These are phyloP conservation scores for Ceraceosorus bombacis DNA, from an alignment of 1,284 basidiomycete genomes.

Conservation along the genomic window DNA sequence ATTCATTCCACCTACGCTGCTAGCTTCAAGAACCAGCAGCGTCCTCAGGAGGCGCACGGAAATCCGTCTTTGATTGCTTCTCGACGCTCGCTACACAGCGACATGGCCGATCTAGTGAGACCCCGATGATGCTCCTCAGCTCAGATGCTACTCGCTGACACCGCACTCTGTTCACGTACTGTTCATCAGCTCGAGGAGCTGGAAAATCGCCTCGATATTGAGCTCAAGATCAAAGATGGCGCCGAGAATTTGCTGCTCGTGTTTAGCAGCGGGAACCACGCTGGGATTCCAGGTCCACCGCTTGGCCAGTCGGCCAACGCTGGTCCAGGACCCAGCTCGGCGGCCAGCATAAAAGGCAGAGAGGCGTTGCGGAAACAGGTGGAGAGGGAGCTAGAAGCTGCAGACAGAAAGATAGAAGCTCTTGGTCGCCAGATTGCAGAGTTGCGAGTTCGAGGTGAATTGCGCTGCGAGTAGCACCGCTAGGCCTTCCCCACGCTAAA, in stretches of 20 bases:
- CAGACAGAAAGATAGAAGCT: conserved; percentile 63
- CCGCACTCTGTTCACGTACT: too few species aligned
- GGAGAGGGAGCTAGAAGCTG: conserved; percentile 65
- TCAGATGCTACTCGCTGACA: too few species aligned
- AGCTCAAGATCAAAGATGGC: conserved; percentile 72
- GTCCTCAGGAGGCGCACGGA: too few species aligned
- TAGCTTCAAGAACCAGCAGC: too few species aligned
- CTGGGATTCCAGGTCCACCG: neutral
- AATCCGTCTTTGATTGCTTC: too few species aligned
- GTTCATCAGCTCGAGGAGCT: conserved; percentile 57
- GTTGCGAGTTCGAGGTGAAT: conserved; percentile 49
- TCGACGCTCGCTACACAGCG: too few species aligned
- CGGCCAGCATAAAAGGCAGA: conserved; percentile 47
- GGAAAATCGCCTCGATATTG: conserved; percentile 60
- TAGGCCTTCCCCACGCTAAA: too few species aligned
- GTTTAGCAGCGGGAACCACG: conserved; percentile 33
- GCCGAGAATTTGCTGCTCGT: conserved; percentile 72
- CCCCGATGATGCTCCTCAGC: too few species aligned
- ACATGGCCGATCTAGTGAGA: too few species aligned
- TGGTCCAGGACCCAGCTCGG: neutral
- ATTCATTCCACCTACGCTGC: too few species aligned
- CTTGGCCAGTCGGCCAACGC: too few species aligned
- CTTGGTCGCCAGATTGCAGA: conserved; percentile 61
- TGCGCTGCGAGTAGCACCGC: too few species aligned
- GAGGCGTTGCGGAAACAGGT: conserved; percentile 63